phyloP scores from a whole-genome alignment of 1,284 basidiomycete species.

The Apiotrichum gamsii region DNA sequence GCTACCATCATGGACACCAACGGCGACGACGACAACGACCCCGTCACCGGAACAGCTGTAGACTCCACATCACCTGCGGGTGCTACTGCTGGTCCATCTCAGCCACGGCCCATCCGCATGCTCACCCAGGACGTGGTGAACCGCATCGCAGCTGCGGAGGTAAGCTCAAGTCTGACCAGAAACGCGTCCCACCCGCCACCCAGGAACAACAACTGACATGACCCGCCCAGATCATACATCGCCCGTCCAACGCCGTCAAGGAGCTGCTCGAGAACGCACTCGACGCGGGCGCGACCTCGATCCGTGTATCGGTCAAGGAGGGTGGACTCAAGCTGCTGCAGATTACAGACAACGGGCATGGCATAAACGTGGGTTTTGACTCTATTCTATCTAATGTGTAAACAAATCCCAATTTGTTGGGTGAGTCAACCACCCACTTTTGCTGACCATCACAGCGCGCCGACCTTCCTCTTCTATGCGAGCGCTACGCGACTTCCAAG shows the following conservation, averaged over 20 bases:
- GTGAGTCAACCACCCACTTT: not conserved
- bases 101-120: constrained; percentile 42
- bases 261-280: constrained; percentile 92
- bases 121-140: constrained; percentile 55
- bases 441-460: constrained; percentile 47
- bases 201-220: no score
- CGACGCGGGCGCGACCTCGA: constrained; percentile 83
- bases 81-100: not conserved
- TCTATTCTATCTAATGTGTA: not conserved
- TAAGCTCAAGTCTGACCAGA: no score
- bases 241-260: constrained; percentile 92
- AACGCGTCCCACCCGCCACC: no score
- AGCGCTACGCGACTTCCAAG: constrained; percentile 95
- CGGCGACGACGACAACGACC: no score
- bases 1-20: not conserved
- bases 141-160: constrained; percentile 58
- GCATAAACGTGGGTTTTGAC: constrained; percentile 64
- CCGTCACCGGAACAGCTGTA: no score
- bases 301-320: constrained; percentile 85
- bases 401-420: not conserved
- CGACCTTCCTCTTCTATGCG: constrained; percentile 85
- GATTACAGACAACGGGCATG: constrained; percentile 94
- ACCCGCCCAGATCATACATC: constrained; percentile 74
- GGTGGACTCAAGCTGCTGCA: constrained; percentile 93
- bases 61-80: not conserved